phyloP scores from a whole-genome alignment of 371 early-diverging fungal genomes.

The Rhizopus arrhizus region DNA sequence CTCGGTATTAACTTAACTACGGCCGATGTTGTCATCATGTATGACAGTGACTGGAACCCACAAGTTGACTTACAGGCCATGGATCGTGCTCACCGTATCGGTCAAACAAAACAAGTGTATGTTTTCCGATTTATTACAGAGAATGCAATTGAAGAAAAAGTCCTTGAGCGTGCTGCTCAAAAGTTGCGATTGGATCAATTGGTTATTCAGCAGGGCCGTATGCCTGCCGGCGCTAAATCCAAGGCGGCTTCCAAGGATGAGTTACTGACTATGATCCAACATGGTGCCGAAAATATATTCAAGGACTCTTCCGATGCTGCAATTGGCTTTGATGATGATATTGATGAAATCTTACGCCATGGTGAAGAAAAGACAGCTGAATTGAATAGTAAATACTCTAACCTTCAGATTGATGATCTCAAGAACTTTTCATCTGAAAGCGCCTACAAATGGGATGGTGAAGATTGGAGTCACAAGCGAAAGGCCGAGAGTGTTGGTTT shows the following conservation, averaged over 20 bases:
- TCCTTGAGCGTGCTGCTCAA: constrained; percentile 94
- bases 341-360: constrained; percentile 85
- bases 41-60: constrained; percentile 99
- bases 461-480: constrained; percentile 81
- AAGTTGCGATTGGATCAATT: constrained; percentile 98
- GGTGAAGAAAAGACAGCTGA: constrained; percentile 93
- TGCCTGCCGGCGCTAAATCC: constrained; percentile 26
- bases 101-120: constrained; percentile 98
- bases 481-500: constrained; percentile 56
- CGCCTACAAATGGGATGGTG: constrained; percentile 96
- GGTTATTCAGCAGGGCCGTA: constrained; percentile 94
- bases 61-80: constrained; percentile 95
- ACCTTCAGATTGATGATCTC: constrained; percentile 88
- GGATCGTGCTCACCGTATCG: constrained; percentile 99
- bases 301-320: constrained; percentile 61
- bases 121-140: constrained; percentile 98
- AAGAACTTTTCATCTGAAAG: constrained; percentile 80
- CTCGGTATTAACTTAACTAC: constrained; percentile 98
- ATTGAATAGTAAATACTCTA: constrained; percentile 84
- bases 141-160: constrained; percentile 97
- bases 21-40: constrained; percentile 97
- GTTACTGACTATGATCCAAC: constrained; percentile 93
- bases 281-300: constrained; percentile 93
- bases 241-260: constrained; percentile 75
- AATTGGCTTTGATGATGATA: constrained; percentile 67